These are phyloP conservation scores for Teratosphaeria destructans DNA, from an alignment of 2,329 filamentous ascomycete species.

Conservation along the genomic window DNA sequence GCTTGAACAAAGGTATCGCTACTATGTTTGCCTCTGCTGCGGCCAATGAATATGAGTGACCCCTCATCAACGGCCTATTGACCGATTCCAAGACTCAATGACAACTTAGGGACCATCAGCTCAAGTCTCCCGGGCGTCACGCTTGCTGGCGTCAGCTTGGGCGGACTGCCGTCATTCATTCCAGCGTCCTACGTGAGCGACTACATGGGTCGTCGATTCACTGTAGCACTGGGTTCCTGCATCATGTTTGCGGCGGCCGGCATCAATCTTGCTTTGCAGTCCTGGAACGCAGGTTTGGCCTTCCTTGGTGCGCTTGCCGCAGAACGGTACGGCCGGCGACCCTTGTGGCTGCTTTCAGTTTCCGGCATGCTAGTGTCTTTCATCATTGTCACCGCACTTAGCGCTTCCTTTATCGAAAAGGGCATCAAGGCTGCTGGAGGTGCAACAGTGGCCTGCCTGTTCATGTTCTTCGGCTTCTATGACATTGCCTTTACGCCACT, in stretches of 20 bases:
- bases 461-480: conserved; percentile 26
- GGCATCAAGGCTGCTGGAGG: conserved; percentile 13
- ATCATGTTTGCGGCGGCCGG: conserved; percentile 7
- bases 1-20: too few relatives aligned
- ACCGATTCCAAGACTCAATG: background rate
- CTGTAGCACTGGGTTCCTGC: background rate
- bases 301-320: conserved; percentile 43
- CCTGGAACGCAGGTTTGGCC: conserved; percentile 36
- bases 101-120: background rate
- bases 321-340: conserved; percentile 25
- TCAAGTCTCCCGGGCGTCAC: background rate
- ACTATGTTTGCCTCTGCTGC: background rate
- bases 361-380: conserved; percentile 31
- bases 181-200: background rate
- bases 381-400: conserved; percentile 18
- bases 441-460: conserved; percentile 25
- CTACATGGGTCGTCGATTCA: background rate
- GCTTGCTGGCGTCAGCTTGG: background rate
- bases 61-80: background rate
- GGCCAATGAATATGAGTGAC: background rate
- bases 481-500: conserved; percentile 35
- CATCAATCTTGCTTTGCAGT: conserved; percentile 45
- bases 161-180: background rate
- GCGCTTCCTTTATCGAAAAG: conserved; percentile 15
- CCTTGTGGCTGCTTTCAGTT: conserved; percentile 28